A percentile compares a stretch with the other conserved stretches of the same genome.
Evolutionary conservation across 2,329 filamentous ascomycete species (phyloP).

Genomic region (Diplocarpon mali): DNA sequence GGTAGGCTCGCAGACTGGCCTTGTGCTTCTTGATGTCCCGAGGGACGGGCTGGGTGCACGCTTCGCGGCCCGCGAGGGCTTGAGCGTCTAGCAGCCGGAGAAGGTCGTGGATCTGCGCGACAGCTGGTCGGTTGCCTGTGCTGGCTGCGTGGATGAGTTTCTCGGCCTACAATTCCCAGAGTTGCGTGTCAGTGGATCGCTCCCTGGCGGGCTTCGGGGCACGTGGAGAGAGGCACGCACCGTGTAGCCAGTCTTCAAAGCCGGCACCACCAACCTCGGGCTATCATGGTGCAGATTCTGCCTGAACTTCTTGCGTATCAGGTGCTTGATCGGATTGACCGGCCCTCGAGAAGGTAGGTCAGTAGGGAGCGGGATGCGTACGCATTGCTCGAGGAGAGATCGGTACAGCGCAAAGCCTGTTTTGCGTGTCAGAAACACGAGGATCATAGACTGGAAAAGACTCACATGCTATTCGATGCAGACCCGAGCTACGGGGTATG

Average conservation of each 20-base stretch:
- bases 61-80: not conserved
- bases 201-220: not conserved
- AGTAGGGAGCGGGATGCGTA: slow-evolving; percentile 40
- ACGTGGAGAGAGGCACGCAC: slow-evolving; percentile 27
- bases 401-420: slow-evolving; percentile 61
- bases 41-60: slow-evolving; percentile 4
- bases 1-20: slow-evolving; percentile 14
- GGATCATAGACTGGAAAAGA: not conserved
- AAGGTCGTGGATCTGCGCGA: slow-evolving; percentile 25
- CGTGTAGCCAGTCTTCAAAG: slow-evolving; percentile 59
- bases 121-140: slow-evolving; percentile 14
- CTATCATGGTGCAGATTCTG: slow-evolving; percentile 48
- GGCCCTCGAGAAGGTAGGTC: slow-evolving; percentile 30
- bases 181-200: not conserved
- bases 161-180: slow-evolving; percentile 15
- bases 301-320: slow-evolving; percentile 52
- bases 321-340: slow-evolving; percentile 38
- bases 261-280: slow-evolving; percentile 46
- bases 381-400: slow-evolving; percentile 51
- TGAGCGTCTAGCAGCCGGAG: slow-evolving; percentile 20
- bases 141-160: slow-evolving; percentile 21
- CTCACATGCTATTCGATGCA: slow-evolving; percentile 41
- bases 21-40: slow-evolving; percentile 11
- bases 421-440: not conserved
- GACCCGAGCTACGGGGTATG: slow-evolving; percentile 34